These are phyloP conservation scores for Lentinula raphanica DNA, from an alignment of 768 basidiomycete species.

Conservation along the genomic window DNA sequence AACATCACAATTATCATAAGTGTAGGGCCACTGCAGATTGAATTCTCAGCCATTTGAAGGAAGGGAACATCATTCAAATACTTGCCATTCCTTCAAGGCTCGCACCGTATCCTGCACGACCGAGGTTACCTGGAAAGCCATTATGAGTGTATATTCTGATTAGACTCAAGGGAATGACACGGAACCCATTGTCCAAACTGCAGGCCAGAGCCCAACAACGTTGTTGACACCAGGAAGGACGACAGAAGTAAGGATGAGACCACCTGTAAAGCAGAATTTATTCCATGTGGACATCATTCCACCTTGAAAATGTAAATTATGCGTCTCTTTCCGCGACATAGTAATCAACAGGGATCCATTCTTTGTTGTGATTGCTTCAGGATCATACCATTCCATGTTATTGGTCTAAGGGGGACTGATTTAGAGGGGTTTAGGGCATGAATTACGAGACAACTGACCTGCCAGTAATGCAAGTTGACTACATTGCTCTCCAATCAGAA, in stretches of 20 bases:
- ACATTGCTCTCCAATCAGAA: neutral
- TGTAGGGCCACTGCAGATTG: conserved; percentile 61
- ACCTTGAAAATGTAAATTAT: conserved; percentile 69
- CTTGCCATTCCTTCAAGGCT: conserved; percentile 58
- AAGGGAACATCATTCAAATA: conserved; percentile 1
- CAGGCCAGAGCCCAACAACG: conserved; percentile 58
- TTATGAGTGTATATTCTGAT: neutral
- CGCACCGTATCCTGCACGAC: conserved; percentile 86
- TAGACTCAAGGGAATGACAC: neutral
- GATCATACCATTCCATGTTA: conserved; percentile 89
- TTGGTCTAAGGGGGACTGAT: conserved; percentile 39
- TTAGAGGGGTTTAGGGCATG: neutral
- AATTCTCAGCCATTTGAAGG: neutral
- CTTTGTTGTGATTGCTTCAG: conserved; percentile 67
- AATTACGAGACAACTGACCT: conserved; percentile 24
- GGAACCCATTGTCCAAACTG: neutral
- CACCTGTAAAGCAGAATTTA: conserved; percentile 93
- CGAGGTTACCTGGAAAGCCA: conserved; percentile 20
- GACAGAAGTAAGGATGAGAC: conserved; percentile 67
- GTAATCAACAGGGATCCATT: conserved; percentile 75
- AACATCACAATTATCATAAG: conserved; percentile 85
- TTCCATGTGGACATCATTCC: conserved; percentile 68
- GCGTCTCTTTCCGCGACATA: conserved; percentile 56
- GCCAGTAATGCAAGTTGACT: conserved; percentile 76
- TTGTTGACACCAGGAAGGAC: conserved; percentile 63